phyloP scores from a whole-genome alignment of 805 yeast species.

The Wickerhamiella australiensis region DNA sequence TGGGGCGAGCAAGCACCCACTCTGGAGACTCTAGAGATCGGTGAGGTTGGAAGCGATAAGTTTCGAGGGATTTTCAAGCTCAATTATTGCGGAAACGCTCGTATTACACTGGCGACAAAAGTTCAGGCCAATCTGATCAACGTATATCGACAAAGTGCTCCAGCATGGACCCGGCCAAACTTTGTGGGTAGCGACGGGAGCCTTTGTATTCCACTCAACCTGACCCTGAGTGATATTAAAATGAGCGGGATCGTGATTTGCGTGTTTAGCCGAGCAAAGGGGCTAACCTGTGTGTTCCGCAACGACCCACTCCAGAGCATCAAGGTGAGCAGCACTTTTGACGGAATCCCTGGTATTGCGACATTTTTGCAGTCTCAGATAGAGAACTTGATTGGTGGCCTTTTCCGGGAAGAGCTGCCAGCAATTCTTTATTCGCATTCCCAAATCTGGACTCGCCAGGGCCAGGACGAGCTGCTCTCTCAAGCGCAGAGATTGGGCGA shows the following conservation, averaged over 20 bases:
- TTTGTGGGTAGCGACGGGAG: constrained; percentile 55
- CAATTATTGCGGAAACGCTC: constrained; percentile 63
- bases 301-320: constrained; percentile 81
- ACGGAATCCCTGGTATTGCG: constrained; percentile 73
- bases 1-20: constrained; percentile 66
- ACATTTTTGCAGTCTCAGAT: constrained; percentile 70
- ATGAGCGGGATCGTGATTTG: constrained; percentile 73
- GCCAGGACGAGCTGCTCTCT: constrained; percentile 1
- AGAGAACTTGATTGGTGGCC: constrained; percentile 63
- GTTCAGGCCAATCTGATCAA: constrained; percentile 77
- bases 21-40: constrained; percentile 70
- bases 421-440: constrained; percentile 65
- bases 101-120: constrained; percentile 59
- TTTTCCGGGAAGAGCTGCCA: constrained; percentile 76
- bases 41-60: constrained; percentile 63
- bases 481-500: constrained; percentile 10
- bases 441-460: constrained; percentile 44
- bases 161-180: constrained; percentile 51
- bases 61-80: constrained; percentile 75
- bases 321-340: constrained; percentile 76
- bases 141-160: constrained; percentile 38
- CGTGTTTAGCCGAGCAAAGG: constrained; percentile 70
- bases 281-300: constrained; percentile 73
- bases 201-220: constrained; percentile 66
- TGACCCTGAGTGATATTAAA: constrained; percentile 58